Base-by-base conservation (phyloP, 805 yeast genomes). In the Starmerella asiatica region DNA sequence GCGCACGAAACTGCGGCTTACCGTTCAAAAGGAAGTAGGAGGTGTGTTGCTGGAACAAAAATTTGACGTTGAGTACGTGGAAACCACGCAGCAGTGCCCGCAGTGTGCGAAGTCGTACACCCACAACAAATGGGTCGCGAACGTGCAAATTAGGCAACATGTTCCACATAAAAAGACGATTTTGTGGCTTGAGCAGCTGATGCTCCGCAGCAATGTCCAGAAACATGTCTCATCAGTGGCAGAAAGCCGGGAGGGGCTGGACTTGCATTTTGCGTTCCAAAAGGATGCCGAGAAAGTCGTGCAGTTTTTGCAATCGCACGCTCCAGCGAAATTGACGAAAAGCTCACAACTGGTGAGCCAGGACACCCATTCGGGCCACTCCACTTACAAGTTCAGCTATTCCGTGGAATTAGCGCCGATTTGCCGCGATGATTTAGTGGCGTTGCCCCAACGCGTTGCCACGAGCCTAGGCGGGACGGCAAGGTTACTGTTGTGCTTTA, bases 21-120 rank as follows among this genome's bases (percentile, higher is more conserved):
- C 96, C 0, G 94, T 91, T 23, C 97, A 88, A 62, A 96, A 96
- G 50, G 98, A 91, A 60, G 96, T 95, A 19, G 69, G 78, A 21
- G 84, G 83, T 56, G 83, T 95, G 20, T 80, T 88, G 48, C 75
- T 91, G 26, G 96, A 93, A 58, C 98, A 91, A 63, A 73, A 80
- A 20, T 85, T 88, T 57, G 96, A 83, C 61, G 96, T 86, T 12
- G 97, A 88, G 56, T 91, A 79, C 57, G 75, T 82, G 15, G 98
- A 88, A 40, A 69, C 81, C 46, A 93, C 97, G 16, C 82, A 81
- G 81, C 98, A 91, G 68, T 91, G 99, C 69, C 79, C 95, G 3
- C 97, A 88, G 64, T 91, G 99, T 75, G 98, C 97, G 40, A 86
- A 84, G 61, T 80, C 95, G 1, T 91, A 79, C 56, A 91, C 99